Base-by-base conservation (phyloP, 345 rosid genomes). In the Cardamine occulta region DNA sequence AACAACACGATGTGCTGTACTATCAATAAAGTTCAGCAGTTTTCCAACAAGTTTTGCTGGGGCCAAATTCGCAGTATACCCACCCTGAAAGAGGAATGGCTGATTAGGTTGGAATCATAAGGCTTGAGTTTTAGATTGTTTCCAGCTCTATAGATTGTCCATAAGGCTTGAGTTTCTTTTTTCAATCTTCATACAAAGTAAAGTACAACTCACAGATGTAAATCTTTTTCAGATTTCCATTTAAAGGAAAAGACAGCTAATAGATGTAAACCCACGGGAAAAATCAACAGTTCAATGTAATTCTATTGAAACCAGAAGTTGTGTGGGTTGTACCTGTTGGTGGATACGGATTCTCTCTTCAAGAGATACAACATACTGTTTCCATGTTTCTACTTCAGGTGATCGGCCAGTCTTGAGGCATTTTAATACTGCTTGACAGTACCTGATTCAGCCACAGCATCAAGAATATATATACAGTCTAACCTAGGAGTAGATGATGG, bases 261-360 rank as follows among this genome's bases (percentile, higher is more conserved):
- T 12, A 60, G 68, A 55, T 73, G 63, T 44, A 63, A 37, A 39
- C n/a, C 42, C 18, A 63, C 53, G 47, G 6, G 29, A 17, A 31
- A 71, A 61, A 49, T 34, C 55, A 51, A 53, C 72, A 28, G 32
- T 24, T 40, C 39, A 35, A 35, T 35, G 39, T 35, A 35, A 35
- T 35, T 8, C 11, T 63, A 45, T 14, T 34, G 63, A 31, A 54
- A 23, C 32, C 35, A 63, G 52, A 63, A 54, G 39, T 74, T 70
- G 52, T 24, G 21, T 31, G 52, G 21, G 73, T 53, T 68, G 72
- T 83, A 86, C 96, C 89, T 88, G 91, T 73, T 86, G 93, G 74
- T 86, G 86, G 76, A 79, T 77, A 70, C 88, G 86, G 57, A 88
- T 77, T 69, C 93, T 82, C 77, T 90, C 96, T 77, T 90, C 96